Evolutionary conservation across 768 basidiomycete species (phyloP).

Genomic region (Mycena vulgaris): DNA sequence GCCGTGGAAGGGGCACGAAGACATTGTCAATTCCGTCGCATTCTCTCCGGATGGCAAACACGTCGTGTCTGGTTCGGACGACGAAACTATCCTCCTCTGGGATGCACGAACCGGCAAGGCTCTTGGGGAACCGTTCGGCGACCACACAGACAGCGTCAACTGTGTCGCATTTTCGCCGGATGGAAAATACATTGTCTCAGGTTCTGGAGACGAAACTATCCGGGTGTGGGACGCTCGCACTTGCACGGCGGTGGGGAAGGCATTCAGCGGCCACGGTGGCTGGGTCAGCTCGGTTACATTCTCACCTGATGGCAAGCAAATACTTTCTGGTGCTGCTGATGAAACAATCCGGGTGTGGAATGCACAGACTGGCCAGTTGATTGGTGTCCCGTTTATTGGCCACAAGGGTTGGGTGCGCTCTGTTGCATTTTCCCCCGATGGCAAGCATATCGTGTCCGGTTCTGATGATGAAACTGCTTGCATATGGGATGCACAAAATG

Average conservation of each 20-base stretch:
- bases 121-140: not conserved
- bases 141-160: not conserved
- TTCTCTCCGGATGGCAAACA: too few relatives aligned
- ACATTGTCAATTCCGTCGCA: not conserved
- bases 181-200: not conserved
- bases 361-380: not conserved
- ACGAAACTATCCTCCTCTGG: not conserved
- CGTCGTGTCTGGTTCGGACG: too few relatives aligned
- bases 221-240: slow-evolving; percentile 5
- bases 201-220: not conserved
- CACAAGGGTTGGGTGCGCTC: not conserved
- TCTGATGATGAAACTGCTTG: not conserved
- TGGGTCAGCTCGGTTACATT: too few relatives aligned
- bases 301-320: not conserved
- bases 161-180: not conserved
- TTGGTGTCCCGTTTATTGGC: slow-evolving; percentile 1
- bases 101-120: not conserved
- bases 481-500: slow-evolving; percentile 2
- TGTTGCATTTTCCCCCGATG: not conserved
- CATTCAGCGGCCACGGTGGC: slow-evolving; percentile 11
- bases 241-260: slow-evolving; percentile 5
- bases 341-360: slow-evolving; percentile 6
- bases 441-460: not conserved
- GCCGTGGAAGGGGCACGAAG: not conserved
- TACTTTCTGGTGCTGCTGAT: not conserved